These are phyloP conservation scores for Dictyostelium brefeldianum DNA, from an alignment of 78 protist species.

Conservation along the genomic window DNA sequence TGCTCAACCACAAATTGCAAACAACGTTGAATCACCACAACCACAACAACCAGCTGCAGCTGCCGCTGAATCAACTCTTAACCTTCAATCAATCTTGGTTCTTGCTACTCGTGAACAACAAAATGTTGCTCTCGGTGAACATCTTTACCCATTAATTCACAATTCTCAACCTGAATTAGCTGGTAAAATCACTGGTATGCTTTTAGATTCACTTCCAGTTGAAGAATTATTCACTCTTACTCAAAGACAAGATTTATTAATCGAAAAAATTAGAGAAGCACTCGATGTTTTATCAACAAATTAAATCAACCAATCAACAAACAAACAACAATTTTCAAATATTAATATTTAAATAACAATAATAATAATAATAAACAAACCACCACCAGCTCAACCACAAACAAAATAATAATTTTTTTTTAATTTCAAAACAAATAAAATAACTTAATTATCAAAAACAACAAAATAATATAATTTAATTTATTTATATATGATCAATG, in stretches of 20 bases:
- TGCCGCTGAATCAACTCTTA: conserved; percentile 34
- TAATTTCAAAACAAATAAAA: no score
- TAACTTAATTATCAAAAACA: no score
- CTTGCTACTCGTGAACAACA: conserved; percentile 77
- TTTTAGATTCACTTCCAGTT: conserved; percentile 82
- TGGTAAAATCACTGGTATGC: conserved; percentile 92
- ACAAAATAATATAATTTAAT: no score
- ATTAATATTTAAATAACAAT: no score
- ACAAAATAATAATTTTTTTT: no score
- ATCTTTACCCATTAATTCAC: conserved; percentile 83
- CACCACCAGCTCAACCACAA: no score
- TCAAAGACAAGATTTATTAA: conserved; percentile 63
- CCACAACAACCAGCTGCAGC: conserved; percentile 22
- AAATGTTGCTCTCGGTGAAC: conserved; percentile 80
- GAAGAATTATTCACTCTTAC: conserved; percentile 75
- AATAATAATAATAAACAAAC: no score
- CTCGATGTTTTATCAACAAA: conserved; percentile 48
- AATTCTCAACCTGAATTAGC: conserved; percentile 78
- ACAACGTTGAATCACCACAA: not conserved
- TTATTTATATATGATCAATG: no score
- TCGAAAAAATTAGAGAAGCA: conserved; percentile 86
- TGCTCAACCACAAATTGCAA: not conserved
- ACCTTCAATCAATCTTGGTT: conserved; percentile 21
- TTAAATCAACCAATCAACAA: conserved; percentile 1
- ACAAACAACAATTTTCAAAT: no score